Evolutionary conservation across 208 protist genomes (phyloP).

Genomic region (Trypanosoma lewisi): DNA sequence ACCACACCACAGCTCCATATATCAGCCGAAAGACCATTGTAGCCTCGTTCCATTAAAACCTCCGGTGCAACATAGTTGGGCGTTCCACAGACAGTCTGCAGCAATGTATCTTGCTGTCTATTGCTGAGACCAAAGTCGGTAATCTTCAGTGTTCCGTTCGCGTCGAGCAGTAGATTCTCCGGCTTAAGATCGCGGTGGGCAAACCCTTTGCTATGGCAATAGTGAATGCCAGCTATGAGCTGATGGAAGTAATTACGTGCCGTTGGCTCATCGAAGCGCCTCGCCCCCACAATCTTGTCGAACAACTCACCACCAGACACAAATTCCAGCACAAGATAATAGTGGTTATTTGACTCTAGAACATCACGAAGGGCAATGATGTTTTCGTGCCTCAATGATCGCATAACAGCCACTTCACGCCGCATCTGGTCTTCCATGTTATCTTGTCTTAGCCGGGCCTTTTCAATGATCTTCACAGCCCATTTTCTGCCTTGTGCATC

Average conservation of each 20-base stretch:
- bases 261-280: conserved; percentile 30
- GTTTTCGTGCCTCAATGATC: conserved; percentile 36
- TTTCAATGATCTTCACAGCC: conserved; percentile 51
- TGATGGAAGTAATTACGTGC: conserved; percentile 65
- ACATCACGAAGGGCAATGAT: conserved; percentile 45
- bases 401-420: conserved; percentile 51
- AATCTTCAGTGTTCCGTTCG: conserved; percentile 29
- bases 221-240: conserved; percentile 49
- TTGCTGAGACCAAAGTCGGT: conserved; percentile 47
- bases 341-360: conserved; percentile 66
- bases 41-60: conserved; percentile 46
- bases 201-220: conserved; percentile 64
- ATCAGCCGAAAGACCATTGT: conserved; percentile 87
- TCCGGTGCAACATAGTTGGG: conserved; percentile 78
- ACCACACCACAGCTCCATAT: conserved; percentile 92
- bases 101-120: conserved; percentile 27
- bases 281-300: conserved; percentile 26
- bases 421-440: conserved; percentile 48
- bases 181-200: conserved; percentile 66
- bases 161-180: conserved; percentile 49
- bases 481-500: conserved; percentile 36
- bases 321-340: conserved; percentile 76
- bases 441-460: conserved; percentile 25
- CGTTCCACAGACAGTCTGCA: conserved; percentile 55
- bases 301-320: conserved; percentile 64